Evolutionary conservation across 306 rosid species (phyloP), one percentile per base, ranked within the genome.

Genomic region (Quercus suber): DNA sequence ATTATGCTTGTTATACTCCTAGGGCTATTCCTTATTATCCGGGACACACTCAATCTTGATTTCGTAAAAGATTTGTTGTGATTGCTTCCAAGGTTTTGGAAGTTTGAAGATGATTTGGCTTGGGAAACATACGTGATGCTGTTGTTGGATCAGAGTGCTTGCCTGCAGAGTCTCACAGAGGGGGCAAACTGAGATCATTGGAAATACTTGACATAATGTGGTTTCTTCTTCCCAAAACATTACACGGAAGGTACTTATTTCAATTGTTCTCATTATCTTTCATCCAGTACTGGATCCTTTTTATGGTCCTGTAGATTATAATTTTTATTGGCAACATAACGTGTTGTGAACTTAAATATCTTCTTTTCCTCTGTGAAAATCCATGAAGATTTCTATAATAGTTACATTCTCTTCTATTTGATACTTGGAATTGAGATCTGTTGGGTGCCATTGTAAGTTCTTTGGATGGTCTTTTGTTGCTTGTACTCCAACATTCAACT

Each of bases 1-100:
- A 82, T 96, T 37, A 93, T 85, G 87, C 73, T 91, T 28, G 99
- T 96, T 71, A 28, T 96, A 65, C 81, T 96, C 82, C 86, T 96
- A 10, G 99, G 99, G 76, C 69, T 96, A 18, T 93, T 88, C 89
- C 96, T 96, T 72, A 83, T 93, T 20, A 76, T 96, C 65, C 89
- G 93, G 27, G 99, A 96, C 82, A 96, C 99, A 30, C 89, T 96
- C 68, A 96, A 93, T 81, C 98, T 96, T 61, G 98, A 96, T 55
- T 78, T 96, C 65, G 79, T 96, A 81, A 93, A 83, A 87, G 99
- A 91, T 53, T 76, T 96, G 82, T 82, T 90, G 92, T 93, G 73
- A 83, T 55, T 75, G 74, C 80, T 81, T 82, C 19, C 75, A 60
- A 69, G 59, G 55, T 73, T 45, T 64, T 67, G 45, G 70, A 72